Evolutionary conservation across 2,329 filamentous ascomycete genomes (phyloP), one percentile per base, ranked within the genome.

Genomic region (Hymenoscyphus fraxineus): DNA sequence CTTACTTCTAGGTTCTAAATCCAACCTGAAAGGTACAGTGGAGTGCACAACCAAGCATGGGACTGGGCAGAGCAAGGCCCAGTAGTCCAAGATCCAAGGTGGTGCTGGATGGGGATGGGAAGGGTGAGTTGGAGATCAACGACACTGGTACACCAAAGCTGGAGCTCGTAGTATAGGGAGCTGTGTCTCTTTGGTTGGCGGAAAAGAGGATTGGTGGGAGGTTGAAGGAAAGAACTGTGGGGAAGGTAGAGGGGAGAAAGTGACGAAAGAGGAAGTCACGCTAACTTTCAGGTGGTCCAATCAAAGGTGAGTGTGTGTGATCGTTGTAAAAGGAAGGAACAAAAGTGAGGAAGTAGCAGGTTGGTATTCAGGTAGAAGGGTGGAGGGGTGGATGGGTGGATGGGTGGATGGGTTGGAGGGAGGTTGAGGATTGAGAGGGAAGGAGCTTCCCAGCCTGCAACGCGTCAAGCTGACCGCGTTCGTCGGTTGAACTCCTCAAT

Each of bases 141-240:
- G 22, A 22, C 19, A 27, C 31, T n/a, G 32, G 13, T 7, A 57
- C 55, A 16, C 55, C 31, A 57, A 31, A 32, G 27, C 55, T 35
- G 51, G 5, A 38, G 13, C 27, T 32, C 12, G 27, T 57, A 57
- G 55, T 16, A 12, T n/a, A 9, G 31, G 55, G 6, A 27, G 32
- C 32, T 38, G 35, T 35, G 35, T 35, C 35, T 35, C 4, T 35
- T 35, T 35, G 27, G 12, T 35, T n/a, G 27, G 31, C 19, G 55
- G 32, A n/a, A 57, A 31, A 38, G 13, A 57, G n/a, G 35, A 27
- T 54, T 35, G 55, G 13, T 32, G 7, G 22, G 55, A 35, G 32
- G 27, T 35, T 35, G 55, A 38, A 38, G 27, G 55, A 57, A 57
- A 38, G 55, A 57, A 32, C 55, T 57, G 38, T 57, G 55, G n/a